phyloP scores from a whole-genome alignment of 2,329 filamentous ascomycete genomes.

The Ceratocystis ficicola region DNA sequence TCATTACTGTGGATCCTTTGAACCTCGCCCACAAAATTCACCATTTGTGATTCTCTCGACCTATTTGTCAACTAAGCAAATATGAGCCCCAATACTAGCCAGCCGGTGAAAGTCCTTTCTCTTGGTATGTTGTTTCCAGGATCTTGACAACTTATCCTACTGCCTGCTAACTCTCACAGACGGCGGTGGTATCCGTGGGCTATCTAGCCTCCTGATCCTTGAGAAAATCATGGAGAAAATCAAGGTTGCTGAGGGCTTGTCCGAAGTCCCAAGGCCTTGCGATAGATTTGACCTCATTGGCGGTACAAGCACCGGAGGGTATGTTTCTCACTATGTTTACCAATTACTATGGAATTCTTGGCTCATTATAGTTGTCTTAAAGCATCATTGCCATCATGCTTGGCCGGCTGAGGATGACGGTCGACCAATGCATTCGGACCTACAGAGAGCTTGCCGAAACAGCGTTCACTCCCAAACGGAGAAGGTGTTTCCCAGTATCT shows the following conservation, averaged over 20 bases:
- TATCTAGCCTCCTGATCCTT: constrained; percentile 27
- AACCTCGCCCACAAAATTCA: no score
- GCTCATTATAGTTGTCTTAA: background rate
- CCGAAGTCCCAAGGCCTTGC: constrained; percentile 25
- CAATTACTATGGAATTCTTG: no score
- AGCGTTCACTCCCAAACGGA: background rate
- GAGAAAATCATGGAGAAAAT: constrained; percentile 26
- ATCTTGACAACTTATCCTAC: no score
- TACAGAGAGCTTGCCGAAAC: background rate
- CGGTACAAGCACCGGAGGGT: constrained; percentile 28
- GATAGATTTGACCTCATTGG: constrained; percentile 28
- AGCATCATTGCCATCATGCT: background rate
- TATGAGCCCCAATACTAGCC: no score
- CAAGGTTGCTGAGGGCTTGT: constrained; percentile 18
- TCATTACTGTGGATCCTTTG: no score
- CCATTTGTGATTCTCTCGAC: no score
- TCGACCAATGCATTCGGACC: background rate
- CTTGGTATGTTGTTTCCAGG: no score
- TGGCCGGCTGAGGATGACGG: background rate
- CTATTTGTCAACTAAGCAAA: no score
- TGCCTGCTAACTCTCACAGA: constrained; percentile 18
- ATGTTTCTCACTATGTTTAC: background rate
- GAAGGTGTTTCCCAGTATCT: background rate
- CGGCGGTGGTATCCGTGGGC: constrained; percentile 26
- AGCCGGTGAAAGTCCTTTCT: no score